phyloP scores from a whole-genome alignment of 2,329 filamentous ascomycete species.

The Stachybotrys chlorohalonatus region DNA sequence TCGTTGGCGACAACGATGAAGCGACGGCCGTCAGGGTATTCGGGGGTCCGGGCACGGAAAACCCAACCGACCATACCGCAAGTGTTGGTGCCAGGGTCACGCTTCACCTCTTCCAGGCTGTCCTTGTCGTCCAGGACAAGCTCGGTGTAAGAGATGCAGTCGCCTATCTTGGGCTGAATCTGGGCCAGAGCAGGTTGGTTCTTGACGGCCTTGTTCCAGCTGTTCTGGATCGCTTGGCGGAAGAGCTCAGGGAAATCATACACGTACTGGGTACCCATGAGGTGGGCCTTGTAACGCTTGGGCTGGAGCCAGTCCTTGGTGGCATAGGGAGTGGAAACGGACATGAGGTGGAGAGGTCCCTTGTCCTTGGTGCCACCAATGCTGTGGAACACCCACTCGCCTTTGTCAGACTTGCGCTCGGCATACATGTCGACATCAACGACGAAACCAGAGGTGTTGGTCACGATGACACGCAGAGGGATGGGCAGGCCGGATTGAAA shows the following conservation, averaged over 20 bases:
- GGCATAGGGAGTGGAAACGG: slow-evolving; percentile 85
- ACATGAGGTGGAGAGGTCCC: slow-evolving; percentile 86
- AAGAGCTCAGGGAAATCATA: slow-evolving; percentile 99
- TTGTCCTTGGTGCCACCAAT: slow-evolving; percentile 93
- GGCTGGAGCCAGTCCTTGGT: slow-evolving; percentile 99
- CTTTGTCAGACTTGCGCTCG: slow-evolving; percentile 96
- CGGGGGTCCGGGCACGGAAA: slow-evolving; percentile 86
- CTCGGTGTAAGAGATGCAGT: slow-evolving; percentile 91
- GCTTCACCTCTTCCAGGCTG: slow-evolving; percentile 83
- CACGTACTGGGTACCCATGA: slow-evolving; percentile 98
- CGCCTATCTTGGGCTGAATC: slow-evolving; percentile 75
- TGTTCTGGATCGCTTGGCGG: slow-evolving; percentile 94
- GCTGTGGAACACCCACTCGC: slow-evolving; percentile 97
- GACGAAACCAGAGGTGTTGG: slow-evolving; percentile 95
- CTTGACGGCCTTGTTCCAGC: slow-evolving; percentile 70
- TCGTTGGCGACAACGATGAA: slow-evolving; percentile 98
- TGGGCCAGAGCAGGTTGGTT: slow-evolving; percentile 65
- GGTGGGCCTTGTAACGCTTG: slow-evolving; percentile 97
- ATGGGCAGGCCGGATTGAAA: slow-evolving; percentile 74
- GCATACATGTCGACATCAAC: slow-evolving; percentile 97
- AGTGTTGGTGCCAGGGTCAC: slow-evolving; percentile 88
- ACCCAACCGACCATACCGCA: slow-evolving; percentile 99
- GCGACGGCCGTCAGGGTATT: slow-evolving; percentile 85
- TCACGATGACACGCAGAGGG: slow-evolving; percentile 91
- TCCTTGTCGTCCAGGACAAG: slow-evolving; percentile 92